Percentiles rank a stretch among this genome's conserved stretches.
phyloP scores from a whole-genome alignment of 352 stramenopile genomes.

The Thalassiosira delicatula region DNA sequence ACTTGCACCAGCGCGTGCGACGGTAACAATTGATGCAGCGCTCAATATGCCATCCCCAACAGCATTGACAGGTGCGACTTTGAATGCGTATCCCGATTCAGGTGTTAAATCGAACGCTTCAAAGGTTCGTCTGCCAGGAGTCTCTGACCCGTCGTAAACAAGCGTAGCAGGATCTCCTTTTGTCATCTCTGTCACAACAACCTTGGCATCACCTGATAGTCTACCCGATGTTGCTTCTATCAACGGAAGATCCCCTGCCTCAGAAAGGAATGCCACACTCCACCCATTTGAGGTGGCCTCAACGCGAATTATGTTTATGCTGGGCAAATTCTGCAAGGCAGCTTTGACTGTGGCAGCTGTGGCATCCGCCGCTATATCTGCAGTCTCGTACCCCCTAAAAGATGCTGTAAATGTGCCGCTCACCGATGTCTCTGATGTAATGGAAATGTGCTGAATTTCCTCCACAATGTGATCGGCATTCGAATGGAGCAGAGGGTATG shows the following conservation, averaged over 20 bases:
- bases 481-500: conserved; percentile 52
- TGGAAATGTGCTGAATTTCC: conserved; percentile 91
- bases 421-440: conserved; percentile 76
- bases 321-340: conserved; percentile 88
- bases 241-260: conserved; percentile 91
- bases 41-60: conserved; percentile 89
- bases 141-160: conserved; percentile 90
- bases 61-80: conserved; percentile 91
- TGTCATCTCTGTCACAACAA: conserved; percentile 85
- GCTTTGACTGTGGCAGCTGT: conserved; percentile 87
- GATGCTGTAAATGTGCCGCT: conserved; percentile 81
- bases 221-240: conserved; percentile 90
- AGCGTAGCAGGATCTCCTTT: conserved; percentile 90
- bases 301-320: conserved; percentile 86
- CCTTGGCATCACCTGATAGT: conserved; percentile 76
- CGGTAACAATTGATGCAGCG: conserved; percentile 88
- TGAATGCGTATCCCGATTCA: conserved; percentile 92
- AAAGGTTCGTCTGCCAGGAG: conserved; percentile 86
- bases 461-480: conserved; percentile 81
- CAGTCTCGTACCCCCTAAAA: conserved; percentile 82
- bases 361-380: conserved; percentile 86
- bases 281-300: conserved; percentile 86
- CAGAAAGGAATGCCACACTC: conserved; percentile 91
- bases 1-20: conserved; percentile 89
- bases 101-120: conserved; percentile 87